Evolutionary conservation across 163 green algal genomes (phyloP).

Genomic region (Prototheca wickerhamii): DNA sequence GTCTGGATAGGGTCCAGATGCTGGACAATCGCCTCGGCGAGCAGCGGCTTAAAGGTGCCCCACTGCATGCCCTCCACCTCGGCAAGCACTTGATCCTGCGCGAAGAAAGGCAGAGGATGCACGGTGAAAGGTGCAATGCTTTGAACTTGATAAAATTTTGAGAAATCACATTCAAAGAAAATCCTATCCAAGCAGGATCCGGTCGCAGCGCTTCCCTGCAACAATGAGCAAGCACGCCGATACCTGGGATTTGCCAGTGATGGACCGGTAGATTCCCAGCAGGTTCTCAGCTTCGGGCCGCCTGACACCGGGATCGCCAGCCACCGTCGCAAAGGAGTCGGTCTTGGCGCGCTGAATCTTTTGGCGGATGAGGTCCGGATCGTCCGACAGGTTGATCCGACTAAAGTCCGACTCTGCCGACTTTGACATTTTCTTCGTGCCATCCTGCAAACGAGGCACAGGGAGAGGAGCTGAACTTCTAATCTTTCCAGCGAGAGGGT

Average conservation of each 20-base stretch:
- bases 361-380: conserved; percentile 57
- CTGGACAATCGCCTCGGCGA: conserved; percentile 86
- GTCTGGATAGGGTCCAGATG: conserved; percentile 84
- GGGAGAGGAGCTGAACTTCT: no score
- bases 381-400: conserved; percentile 93
- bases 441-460: no score
- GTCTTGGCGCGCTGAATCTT: conserved; percentile 88
- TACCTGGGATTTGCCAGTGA: conserved; percentile 52
- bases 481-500: no score
- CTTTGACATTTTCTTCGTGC: conserved; percentile 92
- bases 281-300: conserved; percentile 94
- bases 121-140: neutral
- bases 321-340: conserved; percentile 66
- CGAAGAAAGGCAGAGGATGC: neutral
- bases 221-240: conserved; percentile 1
- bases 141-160: no score
- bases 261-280: conserved; percentile 88
- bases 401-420: conserved; percentile 75
- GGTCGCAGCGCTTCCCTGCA: no score
- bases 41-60: conserved; percentile 90
- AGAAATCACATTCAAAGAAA: no score
- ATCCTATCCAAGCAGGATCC: no score
- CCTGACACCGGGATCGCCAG: no score
- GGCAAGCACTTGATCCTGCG: conserved; percentile 56
- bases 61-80: conserved; percentile 73